Conservation (phyloP, 768 basidiomycete genomes). For the Psilocybe subaeruginosa region DNA sequence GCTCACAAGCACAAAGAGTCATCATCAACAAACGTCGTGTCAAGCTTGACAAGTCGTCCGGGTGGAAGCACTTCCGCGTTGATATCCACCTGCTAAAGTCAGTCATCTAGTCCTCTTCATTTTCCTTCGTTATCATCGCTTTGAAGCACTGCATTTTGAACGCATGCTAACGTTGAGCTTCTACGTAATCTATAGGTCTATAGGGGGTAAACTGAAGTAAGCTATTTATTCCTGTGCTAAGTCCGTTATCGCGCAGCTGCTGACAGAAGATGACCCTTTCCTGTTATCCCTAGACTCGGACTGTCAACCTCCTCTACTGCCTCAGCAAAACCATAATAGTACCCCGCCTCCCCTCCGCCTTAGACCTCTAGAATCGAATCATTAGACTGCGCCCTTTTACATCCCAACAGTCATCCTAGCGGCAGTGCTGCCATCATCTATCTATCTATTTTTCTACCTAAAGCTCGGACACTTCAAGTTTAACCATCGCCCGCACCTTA, state of each 20-base stretch:
- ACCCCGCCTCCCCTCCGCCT: neutral
- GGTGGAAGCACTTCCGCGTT: conserved; percentile 25
- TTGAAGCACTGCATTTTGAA: neutral
- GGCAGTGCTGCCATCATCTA: neutral
- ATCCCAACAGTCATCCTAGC: neutral
- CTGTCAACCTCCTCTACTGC: neutral
- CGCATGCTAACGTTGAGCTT: conserved; percentile 1
- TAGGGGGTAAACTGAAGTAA: conserved; percentile 21
- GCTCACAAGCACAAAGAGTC: conserved; percentile 6
- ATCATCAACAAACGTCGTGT: conserved; percentile 12
- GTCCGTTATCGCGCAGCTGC: neutral
- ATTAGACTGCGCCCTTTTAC: neutral
- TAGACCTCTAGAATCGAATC: neutral
- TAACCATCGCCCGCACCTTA: neutral
- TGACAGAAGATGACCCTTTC: neutral
- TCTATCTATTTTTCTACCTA: neutral
- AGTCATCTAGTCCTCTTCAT: conserved; percentile 3
- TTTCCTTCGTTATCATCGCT: conserved; percentile 4
- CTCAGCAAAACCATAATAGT: neutral
- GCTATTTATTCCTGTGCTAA: neutral
- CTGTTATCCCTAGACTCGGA: neutral
- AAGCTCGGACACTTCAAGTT: neutral
- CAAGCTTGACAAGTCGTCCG: conserved; percentile 17
- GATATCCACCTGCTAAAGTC: conserved; percentile 24
- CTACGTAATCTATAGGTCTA: conserved; percentile 12